These are phyloP conservation scores for Iberis pinnata DNA, from an alignment of 345 rosid species.

Conservation along the genomic window DNA sequence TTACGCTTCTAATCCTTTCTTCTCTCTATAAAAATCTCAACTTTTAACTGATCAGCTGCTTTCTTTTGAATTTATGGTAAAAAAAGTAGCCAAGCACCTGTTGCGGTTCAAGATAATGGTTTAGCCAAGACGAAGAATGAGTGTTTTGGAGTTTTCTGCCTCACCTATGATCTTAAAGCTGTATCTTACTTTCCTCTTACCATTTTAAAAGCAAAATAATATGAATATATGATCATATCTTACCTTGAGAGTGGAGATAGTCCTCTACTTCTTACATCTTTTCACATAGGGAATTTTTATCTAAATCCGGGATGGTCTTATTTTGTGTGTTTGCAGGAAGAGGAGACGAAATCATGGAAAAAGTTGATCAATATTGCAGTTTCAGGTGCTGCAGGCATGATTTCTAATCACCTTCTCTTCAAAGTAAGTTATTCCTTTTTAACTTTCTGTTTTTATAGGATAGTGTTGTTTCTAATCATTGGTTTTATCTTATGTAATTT, in stretches of 20 bases:
- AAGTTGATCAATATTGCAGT: constrained; percentile 68
- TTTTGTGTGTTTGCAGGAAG: constrained; percentile 47
- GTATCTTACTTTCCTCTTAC: constrained; percentile 31
- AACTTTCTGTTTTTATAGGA: background rate
- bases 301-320: background rate
- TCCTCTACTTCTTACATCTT: background rate
- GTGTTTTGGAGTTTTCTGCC: constrained; percentile 88
- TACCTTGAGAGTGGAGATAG: background rate
- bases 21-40: background rate
- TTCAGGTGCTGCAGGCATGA: constrained; percentile 98
- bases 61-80: background rate
- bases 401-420: constrained; percentile 89
- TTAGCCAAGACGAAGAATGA: constrained; percentile 44
- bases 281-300: background rate
- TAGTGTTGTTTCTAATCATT: background rate
- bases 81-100: constrained; percentile 39
- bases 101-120: constrained; percentile 40
- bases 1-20: background rate
- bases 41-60: constrained; percentile 11
- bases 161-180: constrained; percentile 89
- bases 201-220: background rate
- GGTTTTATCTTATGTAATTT: constrained; percentile 5
- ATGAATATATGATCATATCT: background rate
- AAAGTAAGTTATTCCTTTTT: constrained; percentile 46
- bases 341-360: constrained; percentile 89